Base-by-base conservation (phyloP, 352 stramenopile species). In the Pythium sukuiense region DNA sequence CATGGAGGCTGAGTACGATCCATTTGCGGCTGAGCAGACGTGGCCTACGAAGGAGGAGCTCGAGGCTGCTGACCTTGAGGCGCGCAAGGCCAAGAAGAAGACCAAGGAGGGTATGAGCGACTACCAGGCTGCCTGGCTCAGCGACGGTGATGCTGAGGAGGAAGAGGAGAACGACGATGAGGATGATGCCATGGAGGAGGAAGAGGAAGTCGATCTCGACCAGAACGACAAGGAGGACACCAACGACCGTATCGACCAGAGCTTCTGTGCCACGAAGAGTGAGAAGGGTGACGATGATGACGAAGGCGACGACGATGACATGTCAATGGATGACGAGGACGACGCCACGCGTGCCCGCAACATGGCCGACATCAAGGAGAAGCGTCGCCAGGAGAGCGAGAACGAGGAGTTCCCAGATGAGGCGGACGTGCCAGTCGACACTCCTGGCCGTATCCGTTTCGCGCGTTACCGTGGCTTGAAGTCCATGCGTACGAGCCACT, bases 361-460 rank as follows among this genome's bases (percentile, higher is more conserved):
- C 49, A 73, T 76, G 45, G 80, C 80, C 6, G 77, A 81, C 61
- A 75, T 87, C 45, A 73, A 89, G 39, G 81, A 90, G 55, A 95
- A 97, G 71, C 83, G 95, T 57, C 90, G 89, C 69, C 87, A 92
- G 37, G 88, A 98, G 73, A 83, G 88, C 55, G 81, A 97, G 37
- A 97, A 99, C 71, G 86, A 98, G 71, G 77, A 90, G 13, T 99
- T 99, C 69, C 97, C 97, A 0, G 97, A 99, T 70, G 97, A 99
- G 70, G 93, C 93, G n/a, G 87, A 95, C 39, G 73, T 81, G 35
- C 85, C 87, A 1, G 64, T 52, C 0, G 85, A 95, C 46, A 76
- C 78, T 14, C 68, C 78, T 33, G 87, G 81, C 18, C 85, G 85
- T 33, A 77, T 89, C 16, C 85, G 87, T 35, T 94, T 95, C 63